A percentile compares a stretch with the other conserved stretches of the same genome.
Evolutionary conservation across 306 rosid species (phyloP).

Genomic region (Lotus japonicus): DNA sequence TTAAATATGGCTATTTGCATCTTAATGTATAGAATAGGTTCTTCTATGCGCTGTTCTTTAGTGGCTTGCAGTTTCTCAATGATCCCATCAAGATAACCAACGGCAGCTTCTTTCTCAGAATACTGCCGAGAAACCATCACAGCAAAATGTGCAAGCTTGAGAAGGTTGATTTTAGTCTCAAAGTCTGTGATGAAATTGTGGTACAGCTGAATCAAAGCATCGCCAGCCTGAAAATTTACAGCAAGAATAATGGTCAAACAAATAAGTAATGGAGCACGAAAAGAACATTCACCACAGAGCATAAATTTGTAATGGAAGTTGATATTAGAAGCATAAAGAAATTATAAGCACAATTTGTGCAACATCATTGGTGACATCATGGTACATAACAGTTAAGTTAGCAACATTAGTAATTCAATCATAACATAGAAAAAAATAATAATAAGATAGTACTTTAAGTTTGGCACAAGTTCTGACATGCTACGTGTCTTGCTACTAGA

Average conservation of each 20-base stretch:
- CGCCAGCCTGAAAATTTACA: conserved; percentile 75
- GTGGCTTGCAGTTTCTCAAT: conserved; percentile 87
- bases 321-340: background rate
- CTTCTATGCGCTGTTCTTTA: conserved; percentile 87
- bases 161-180: conserved; percentile 96
- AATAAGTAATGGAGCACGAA: background rate
- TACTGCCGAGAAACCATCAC: conserved; percentile 95
- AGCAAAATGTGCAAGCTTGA: conserved; percentile 98
- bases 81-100: conserved; percentile 79
- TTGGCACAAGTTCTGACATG: background rate
- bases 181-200: conserved; percentile 97
- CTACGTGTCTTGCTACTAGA: background rate
- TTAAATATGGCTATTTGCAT: conserved; percentile 84
- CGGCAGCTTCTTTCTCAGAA: conserved; percentile 91
- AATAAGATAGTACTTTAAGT: background rate
- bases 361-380: background rate
- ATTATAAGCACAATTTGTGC: background rate
- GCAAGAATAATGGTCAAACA: background rate
- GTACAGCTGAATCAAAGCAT: conserved; percentile 89
- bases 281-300: background rate
- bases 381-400: background rate
- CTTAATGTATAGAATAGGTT: conserved; percentile 86
- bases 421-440: background rate
- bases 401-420: background rate
- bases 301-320: background rate